phyloP scores from a whole-genome alignment of 2,329 filamentous ascomycete genomes.

The Ophiocordyceps robertsii region DNA sequence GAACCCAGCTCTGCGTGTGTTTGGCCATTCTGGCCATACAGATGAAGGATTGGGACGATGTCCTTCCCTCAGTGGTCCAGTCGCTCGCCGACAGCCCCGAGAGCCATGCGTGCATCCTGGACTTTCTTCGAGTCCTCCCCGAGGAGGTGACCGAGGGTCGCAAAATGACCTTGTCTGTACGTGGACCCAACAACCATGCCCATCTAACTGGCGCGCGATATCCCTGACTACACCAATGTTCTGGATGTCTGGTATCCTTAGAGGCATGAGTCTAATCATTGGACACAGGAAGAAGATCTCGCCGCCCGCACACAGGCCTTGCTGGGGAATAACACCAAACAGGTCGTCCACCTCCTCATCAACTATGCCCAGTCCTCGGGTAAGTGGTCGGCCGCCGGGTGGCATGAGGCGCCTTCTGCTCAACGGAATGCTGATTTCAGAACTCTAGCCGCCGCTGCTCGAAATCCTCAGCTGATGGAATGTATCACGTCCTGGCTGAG shows the following conservation, averaged over 20 bases:
- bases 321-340: slow-evolving; percentile 76
- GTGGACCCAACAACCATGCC: slow-evolving; percentile 45
- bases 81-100: slow-evolving; percentile 63
- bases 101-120: slow-evolving; percentile 77
- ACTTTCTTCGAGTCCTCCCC: slow-evolving; percentile 91
- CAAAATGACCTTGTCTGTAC: slow-evolving; percentile 98
- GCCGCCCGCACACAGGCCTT: slow-evolving; percentile 73
- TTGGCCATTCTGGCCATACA: slow-evolving; percentile 90
- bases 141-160: slow-evolving; percentile 98
- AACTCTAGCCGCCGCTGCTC: slow-evolving; percentile 53
- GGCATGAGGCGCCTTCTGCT: background rate
- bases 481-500: slow-evolving; percentile 95
- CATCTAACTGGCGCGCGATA: slow-evolving; percentile 25
- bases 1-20: slow-evolving; percentile 89
- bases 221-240: slow-evolving; percentile 16
- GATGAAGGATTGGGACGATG: slow-evolving; percentile 92
- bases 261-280: slow-evolving; percentile 22
- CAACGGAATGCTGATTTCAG: background rate
- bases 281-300: slow-evolving; percentile 86
- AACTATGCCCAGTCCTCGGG: slow-evolving; percentile 87
- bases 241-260: slow-evolving; percentile 21
- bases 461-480: slow-evolving; percentile 82
- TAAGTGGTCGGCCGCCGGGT: slow-evolving; percentile 28
- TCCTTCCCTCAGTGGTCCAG: slow-evolving; percentile 67
- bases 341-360: slow-evolving; percentile 76